A percentile compares a stretch with the other conserved stretches of the same genome.
Evolutionary conservation across 768 basidiomycete species (phyloP).

Genomic region (Boletales sp.): DNA sequence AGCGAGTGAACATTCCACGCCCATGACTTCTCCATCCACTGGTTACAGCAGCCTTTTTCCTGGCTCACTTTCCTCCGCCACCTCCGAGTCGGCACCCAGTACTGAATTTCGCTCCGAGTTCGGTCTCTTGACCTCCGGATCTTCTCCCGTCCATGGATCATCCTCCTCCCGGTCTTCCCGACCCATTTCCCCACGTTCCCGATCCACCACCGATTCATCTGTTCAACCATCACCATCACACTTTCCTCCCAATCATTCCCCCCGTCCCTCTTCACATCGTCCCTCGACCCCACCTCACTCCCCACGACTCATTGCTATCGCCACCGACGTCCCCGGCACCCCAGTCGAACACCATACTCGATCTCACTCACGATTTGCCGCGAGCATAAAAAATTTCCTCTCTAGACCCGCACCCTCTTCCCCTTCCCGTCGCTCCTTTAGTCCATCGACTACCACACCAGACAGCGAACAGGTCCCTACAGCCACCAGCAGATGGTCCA

Average conservation of each 20-base stretch:
- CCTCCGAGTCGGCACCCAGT: conserved; percentile 21
- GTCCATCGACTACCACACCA: conserved; percentile 9
- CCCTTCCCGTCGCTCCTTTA: conserved; percentile 19
- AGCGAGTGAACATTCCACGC: conserved; percentile 22
- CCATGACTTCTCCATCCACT: conserved; percentile 24
- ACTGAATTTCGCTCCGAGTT: conserved; percentile 16
- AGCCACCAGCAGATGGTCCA: conserved; percentile 8
- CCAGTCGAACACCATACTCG: conserved; percentile 8
- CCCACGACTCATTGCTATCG: background rate
- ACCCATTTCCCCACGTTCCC: conserved; percentile 12
- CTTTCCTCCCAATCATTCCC: background rate
- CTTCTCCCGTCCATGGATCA: conserved; percentile 14
- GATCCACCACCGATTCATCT: conserved; percentile 20
- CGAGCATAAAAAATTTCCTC: conserved; percentile 36
- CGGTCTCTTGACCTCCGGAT: conserved; percentile 6
- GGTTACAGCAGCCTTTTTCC: conserved; percentile 17
- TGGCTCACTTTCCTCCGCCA: conserved; percentile 19
- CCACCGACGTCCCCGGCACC: too few relatives aligned
- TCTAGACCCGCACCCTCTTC: conserved; percentile 29
- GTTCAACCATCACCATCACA: conserved; percentile 3
- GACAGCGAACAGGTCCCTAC: conserved; percentile 9
- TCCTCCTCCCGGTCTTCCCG: conserved; percentile 13
- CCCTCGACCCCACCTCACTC: conserved; percentile 17
- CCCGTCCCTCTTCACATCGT: conserved; percentile 4
- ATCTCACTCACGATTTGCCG: conserved; percentile 17